Evolutionary conservation across 768 basidiomycete species (phyloP), one percentile per base, ranked within the genome.

Genomic region (Rhodosporidiobolus odoratus): DNA sequence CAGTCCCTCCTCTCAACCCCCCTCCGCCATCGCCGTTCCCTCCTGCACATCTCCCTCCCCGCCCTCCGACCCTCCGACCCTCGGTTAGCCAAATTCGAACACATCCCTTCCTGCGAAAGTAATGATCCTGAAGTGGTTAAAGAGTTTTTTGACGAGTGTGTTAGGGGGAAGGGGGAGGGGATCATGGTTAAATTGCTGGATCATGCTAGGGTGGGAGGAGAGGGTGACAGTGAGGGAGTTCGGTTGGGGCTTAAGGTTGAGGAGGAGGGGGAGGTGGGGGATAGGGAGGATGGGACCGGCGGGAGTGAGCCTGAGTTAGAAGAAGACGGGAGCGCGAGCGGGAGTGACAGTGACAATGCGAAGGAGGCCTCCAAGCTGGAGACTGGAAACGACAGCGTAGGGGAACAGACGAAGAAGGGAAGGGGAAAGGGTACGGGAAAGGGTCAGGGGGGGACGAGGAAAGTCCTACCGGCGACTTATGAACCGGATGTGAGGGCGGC

Each of bases 151-250:
- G 80, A 85, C 76, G 83, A 83, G 67, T 88, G 90, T 4, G 47
- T 74, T 13, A 50, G 86, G 77, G 87, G 87, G 77, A 86, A 86
- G 64, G 90, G 88, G 65, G 93, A 96, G 79, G 93, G 93, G n/a
- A 81, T 95, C 71, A 94, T 96, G 92, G 84, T 95, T 76, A 96
- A 96, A 88, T 81, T 93, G 19, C 81, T 92, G 25, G 89, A 91
- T 75, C 83, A 82, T 69, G 83, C 47, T 7, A 75, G 58, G 77
- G 77, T 16, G 73, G 78, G 65, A 71, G 76, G 30, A 17, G 79
- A 77, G 0, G 80, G 78, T 2, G 79, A 78, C 58, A 79, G 73
- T 3, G 79, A 83, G 32, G 81, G 79, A 72, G 76, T 76, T 61
- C 54, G 75, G 63, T 83, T 83, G 68, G 81, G 77, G 77, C 76